Conservation (phyloP, 1,284 basidiomycete species). For the Phellopilus nigrolimitatus region DNA sequence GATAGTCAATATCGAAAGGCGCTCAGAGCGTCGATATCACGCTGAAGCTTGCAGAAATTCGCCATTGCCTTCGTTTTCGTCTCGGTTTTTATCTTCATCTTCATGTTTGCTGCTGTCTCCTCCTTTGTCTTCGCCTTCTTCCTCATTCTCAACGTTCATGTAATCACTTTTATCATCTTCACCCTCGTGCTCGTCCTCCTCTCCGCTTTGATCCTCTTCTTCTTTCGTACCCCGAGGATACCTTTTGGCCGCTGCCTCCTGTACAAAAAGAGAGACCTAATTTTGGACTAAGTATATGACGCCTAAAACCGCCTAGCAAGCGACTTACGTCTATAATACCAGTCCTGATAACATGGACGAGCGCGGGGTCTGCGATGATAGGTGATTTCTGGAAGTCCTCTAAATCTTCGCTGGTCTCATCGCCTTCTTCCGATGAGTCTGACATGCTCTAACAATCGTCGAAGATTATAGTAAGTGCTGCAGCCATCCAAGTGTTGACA, state of each 20-base stretch:
- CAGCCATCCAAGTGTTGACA: too few relatives aligned
- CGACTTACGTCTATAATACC: neutral
- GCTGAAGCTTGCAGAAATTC: too few relatives aligned
- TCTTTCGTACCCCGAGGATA: neutral
- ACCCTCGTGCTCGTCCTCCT: neutral
- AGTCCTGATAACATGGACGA: constrained; percentile 7
- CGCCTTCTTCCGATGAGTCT: neutral
- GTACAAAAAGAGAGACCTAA: constrained; percentile 5
- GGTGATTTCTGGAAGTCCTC: neutral
- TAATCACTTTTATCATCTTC: too few relatives aligned
- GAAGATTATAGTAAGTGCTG: too few relatives aligned
- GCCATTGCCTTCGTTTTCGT: too few relatives aligned
- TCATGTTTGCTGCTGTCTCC: too few relatives aligned
- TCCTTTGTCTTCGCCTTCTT: too few relatives aligned
- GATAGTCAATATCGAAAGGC: too few relatives aligned
- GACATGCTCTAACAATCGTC: too few relatives aligned
- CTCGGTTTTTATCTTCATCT: too few relatives aligned
- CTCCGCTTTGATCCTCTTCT: neutral
- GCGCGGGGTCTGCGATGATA: neutral
- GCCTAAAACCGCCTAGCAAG: neutral
- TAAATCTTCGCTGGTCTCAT: neutral
- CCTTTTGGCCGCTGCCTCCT: constrained; percentile 1
- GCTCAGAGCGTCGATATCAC: too few relatives aligned
- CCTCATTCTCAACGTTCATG: too few relatives aligned
- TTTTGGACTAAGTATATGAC: neutral